Percentiles rank a stretch among this genome's conserved stretches.
phyloP scores from a whole-genome alignment of 305 asterid genomes.

The Fraxinus floribunda region DNA sequence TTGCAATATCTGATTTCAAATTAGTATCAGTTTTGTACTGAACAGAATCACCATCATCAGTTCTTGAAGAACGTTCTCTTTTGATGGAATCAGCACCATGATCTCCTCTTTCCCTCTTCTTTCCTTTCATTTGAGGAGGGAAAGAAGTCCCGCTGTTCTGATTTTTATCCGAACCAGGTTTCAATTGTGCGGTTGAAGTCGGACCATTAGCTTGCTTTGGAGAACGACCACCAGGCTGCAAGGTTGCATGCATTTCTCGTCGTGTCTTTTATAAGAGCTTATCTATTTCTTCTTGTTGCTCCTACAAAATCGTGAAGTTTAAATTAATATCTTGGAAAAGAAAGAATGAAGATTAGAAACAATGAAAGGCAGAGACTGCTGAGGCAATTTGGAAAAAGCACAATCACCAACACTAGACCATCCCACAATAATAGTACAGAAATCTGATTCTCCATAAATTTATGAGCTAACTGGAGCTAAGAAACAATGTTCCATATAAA shows the following conservation, averaged over 20 bases:
- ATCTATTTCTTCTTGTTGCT: constrained; percentile 68
- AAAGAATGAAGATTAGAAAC: constrained; percentile 20
- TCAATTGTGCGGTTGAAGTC: constrained; percentile 55
- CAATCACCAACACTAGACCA: constrained; percentile 78
- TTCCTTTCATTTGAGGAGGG: constrained; percentile 73
- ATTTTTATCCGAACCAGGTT: constrained; percentile 52
- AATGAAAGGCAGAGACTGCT: constrained; percentile 75
- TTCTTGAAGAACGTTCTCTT: constrained; percentile 55
- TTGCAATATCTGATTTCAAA: constrained; percentile 63
- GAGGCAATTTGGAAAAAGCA: constrained; percentile 81
- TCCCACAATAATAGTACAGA: constrained; percentile 50
- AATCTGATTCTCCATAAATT: background rate
- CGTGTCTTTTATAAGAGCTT: constrained; percentile 55
- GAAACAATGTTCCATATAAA: background rate
- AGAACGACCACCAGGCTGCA: constrained; percentile 75
- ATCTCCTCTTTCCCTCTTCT: constrained; percentile 89
- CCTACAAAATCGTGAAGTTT: constrained; percentile 40
- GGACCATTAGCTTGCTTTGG: constrained; percentile 70
- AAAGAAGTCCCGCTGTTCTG: constrained; percentile 55
- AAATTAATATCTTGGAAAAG: background rate
- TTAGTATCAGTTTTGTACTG: constrained; percentile 46
- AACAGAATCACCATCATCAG: constrained; percentile 57
- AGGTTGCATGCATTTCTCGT: constrained; percentile 67
- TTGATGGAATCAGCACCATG: constrained; percentile 58
- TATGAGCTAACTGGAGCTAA: background rate